Base-by-base conservation (phyloP, 2,329 filamentous ascomycete genomes). In the Amauroascus niger region DNA sequence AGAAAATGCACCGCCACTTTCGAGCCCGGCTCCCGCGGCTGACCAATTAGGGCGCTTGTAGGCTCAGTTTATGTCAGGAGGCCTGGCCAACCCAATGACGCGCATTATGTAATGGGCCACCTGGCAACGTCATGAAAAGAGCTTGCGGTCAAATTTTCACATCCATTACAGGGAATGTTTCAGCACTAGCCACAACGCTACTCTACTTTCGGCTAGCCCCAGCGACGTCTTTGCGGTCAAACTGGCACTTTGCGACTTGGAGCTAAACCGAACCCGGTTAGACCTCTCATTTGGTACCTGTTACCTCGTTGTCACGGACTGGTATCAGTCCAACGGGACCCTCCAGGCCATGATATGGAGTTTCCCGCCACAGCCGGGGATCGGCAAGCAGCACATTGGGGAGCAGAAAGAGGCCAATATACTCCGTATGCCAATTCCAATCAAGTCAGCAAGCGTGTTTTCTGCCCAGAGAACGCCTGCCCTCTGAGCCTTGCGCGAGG, bases 281-380 rank as follows among this genome's bases (percentile, higher is more conserved):
- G 49, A 32, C 4, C 40, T 22, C 26, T 16, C 41, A 26, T 45
- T 26, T 43, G 49, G 40, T 51, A 9, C 37, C 49, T 51, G 37
- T 22, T n/a, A n/a, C 24, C 26, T 22, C 14, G 24, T 5, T 41
- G 37, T 51, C 20, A 43, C 39, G 30, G 16, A 43, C 9, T 24
- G 49, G 49, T 45, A 52, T 44, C 28, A 30, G 9, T 48, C 18
- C 35, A 30, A 46, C 43, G 32, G 44, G n/a, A 40, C 14, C 7
- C n/a, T 16, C 45, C 11, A n/a, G 26, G 37, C 48, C 28, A 30
- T 35, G 43, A 55, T 52, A n/a, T n/a, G n/a, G 49, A 49, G 13
- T 46, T 4, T 41, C 40, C 53, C 53, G 53, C 53, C 53, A 55
- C 53, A 52, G 35, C 53, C 49, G 49, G 53, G n/a, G 48, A 51